Conservation (phyloP, 257 asterid genomes). For the Misopates orontium region DNA sequence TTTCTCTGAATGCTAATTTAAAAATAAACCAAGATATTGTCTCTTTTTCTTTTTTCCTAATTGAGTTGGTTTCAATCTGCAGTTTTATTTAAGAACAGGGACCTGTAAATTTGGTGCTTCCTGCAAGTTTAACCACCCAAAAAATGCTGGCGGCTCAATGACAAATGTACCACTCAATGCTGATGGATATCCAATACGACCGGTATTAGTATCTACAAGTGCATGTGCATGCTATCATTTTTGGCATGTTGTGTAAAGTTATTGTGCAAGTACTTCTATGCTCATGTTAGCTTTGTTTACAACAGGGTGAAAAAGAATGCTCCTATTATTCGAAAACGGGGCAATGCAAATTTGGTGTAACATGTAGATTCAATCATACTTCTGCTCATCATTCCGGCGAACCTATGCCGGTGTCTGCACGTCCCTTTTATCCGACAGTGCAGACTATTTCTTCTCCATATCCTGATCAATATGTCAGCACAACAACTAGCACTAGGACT, state of each 20-base stretch:
- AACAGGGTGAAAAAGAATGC: conserved; percentile 88
- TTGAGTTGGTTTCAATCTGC: conserved; percentile 30
- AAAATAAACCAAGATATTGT: neutral
- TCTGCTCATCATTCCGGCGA: conserved; percentile 67
- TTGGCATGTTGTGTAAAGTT: conserved; percentile 13
- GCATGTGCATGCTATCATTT: neutral
- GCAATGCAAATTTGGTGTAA: conserved; percentile 87
- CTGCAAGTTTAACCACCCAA: conserved; percentile 93
- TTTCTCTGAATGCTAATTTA: neutral
- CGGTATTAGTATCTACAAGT: conserved; percentile 38
- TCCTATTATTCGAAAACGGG: conserved; percentile 96
- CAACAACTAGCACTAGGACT: conserved; percentile 49
- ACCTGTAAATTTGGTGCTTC: conserved; percentile 81
- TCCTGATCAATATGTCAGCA: conserved; percentile 49
- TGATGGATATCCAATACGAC: conserved; percentile 83
- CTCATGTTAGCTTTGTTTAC: conserved; percentile 17
- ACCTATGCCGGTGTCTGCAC: conserved; percentile 72
- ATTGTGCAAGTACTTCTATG: neutral
- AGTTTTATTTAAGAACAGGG: conserved; percentile 85
- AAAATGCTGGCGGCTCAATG: conserved; percentile 69
- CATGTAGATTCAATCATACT: conserved; percentile 95
- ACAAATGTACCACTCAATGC: conserved; percentile 60
- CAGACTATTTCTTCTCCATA: conserved; percentile 70
- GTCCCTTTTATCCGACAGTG: conserved; percentile 82
- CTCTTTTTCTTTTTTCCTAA: neutral